Conservation (phyloP, 177 flowering plant genomes). For the Telopea speciosissima region DNA sequence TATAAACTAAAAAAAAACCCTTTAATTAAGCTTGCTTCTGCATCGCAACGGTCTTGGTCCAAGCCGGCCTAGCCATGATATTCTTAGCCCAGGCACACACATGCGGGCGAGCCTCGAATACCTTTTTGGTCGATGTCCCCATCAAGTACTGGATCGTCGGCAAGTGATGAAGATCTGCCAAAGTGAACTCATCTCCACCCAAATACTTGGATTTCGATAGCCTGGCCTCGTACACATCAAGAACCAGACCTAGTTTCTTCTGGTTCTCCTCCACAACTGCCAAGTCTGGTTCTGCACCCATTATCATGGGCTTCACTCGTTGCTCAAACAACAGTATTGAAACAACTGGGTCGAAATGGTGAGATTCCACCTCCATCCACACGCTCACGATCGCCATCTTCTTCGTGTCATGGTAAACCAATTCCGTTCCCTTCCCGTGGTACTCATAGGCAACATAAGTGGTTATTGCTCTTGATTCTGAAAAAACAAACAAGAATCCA, state of each 20-base stretch:
- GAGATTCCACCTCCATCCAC: conserved; percentile 70
- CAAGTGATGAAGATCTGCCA: conserved; percentile 63
- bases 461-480: conserved; percentile 81
- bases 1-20: no score
- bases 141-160: conserved; percentile 34
- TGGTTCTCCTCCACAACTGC: conserved; percentile 35
- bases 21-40: no score
- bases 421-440: conserved; percentile 35
- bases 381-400: conserved; percentile 23
- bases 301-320: conserved; percentile 25
- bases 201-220: conserved; percentile 47
- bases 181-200: conserved; percentile 42
- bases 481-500: not conserved
- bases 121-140: conserved; percentile 24
- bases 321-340: conserved; percentile 38
- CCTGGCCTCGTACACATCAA: conserved; percentile 60
- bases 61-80: conserved; percentile 55
- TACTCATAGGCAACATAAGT: conserved; percentile 42
- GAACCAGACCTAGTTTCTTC: conserved; percentile 39
- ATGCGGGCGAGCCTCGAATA: conserved; percentile 27
- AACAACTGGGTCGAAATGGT: conserved; percentile 41
- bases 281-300: conserved; percentile 24
- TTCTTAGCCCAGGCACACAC: conserved; percentile 45
- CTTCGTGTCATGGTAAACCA: conserved; percentile 28
- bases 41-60: conserved; percentile 27